phyloP scores from a whole-genome alignment of 441 rosid species.

The Corymbia calophylla region DNA sequence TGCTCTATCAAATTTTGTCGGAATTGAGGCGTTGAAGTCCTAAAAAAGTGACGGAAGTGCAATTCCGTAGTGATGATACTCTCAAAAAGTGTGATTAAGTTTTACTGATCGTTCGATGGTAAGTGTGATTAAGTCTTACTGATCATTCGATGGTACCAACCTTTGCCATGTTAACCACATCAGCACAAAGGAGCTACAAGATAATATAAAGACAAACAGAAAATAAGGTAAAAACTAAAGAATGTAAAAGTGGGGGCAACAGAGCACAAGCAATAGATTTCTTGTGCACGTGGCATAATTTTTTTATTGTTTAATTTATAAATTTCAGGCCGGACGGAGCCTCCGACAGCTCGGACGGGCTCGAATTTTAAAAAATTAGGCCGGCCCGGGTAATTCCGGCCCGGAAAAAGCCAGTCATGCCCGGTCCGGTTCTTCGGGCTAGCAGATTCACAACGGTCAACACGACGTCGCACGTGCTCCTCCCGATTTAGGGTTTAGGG shows the following conservation, averaged over 20 bases:
- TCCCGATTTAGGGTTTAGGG: neutral
- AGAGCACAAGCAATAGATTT: neutral
- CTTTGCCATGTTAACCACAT: neutral
- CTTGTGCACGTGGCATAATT: neutral
- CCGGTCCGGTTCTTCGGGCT: neutral
- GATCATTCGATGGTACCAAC: too few species aligned
- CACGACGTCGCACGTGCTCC: neutral
- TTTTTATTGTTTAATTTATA: neutral
- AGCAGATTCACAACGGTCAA: neutral
- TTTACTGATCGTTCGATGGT: fast-evolving
- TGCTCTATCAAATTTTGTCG: neutral
- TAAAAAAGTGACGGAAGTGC: too few species aligned
- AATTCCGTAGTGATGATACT: fast-evolving
- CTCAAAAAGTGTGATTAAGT: neutral
- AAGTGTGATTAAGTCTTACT: neutral
- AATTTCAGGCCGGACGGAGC: neutral
- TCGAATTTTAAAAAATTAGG: too few species aligned
- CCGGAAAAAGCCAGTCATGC: neutral
- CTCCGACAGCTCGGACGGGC: neutral
- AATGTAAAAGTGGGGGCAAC: neutral
- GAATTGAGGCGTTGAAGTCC: too few species aligned
- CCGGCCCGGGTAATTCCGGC: neutral
- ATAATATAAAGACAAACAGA: too few species aligned
- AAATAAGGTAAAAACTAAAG: neutral
- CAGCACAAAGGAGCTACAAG: neutral